Conservation (phyloP, 768 basidiomycete species). For the Tremella fuciformis region DNA sequence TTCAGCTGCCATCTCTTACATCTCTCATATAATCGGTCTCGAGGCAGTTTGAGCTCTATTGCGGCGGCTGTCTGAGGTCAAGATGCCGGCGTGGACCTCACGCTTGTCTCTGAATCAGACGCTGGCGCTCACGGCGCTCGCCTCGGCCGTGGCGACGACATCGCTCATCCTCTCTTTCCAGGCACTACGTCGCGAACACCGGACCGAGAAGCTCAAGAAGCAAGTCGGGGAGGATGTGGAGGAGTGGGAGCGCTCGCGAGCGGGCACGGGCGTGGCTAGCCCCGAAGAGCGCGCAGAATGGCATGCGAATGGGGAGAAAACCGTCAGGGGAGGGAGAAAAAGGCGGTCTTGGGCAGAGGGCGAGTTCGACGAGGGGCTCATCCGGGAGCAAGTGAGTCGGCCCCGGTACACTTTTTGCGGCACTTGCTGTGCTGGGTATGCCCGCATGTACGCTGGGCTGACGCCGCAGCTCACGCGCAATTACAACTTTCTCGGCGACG, state of each 20-base stretch:
- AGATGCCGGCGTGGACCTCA: constrained; percentile 4
- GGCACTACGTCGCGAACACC: constrained; percentile 45
- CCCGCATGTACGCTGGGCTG: background rate
- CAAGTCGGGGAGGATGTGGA: constrained; percentile 48
- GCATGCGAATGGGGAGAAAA: constrained; percentile 20
- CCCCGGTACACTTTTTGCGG: background rate
- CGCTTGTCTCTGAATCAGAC: constrained; percentile 32
- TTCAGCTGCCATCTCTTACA: background rate
- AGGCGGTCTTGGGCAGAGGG: constrained; percentile 41
- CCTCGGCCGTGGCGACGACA: constrained; percentile 42
- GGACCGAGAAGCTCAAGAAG: constrained; percentile 47
- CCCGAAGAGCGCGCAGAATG: constrained; percentile 35
- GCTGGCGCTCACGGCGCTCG: constrained; percentile 44
- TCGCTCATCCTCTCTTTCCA: constrained; percentile 50
- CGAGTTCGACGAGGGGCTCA: constrained; percentile 65
- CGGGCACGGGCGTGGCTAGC: constrained; percentile 24
- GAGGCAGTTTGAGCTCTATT: too few relatives aligned
- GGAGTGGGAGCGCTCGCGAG: constrained; percentile 35
- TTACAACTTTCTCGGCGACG: constrained; percentile 90
- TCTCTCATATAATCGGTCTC: background rate
- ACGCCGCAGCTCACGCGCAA: constrained; percentile 76
- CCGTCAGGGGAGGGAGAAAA: constrained; percentile 16
- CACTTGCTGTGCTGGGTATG: background rate
- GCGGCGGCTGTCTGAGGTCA: too few relatives aligned
- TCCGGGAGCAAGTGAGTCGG: constrained; percentile 62